These are phyloP conservation scores for Talaromyces adpressus DNA, from an alignment of 495 filamentous ascomycete species.

Conservation along the genomic window DNA sequence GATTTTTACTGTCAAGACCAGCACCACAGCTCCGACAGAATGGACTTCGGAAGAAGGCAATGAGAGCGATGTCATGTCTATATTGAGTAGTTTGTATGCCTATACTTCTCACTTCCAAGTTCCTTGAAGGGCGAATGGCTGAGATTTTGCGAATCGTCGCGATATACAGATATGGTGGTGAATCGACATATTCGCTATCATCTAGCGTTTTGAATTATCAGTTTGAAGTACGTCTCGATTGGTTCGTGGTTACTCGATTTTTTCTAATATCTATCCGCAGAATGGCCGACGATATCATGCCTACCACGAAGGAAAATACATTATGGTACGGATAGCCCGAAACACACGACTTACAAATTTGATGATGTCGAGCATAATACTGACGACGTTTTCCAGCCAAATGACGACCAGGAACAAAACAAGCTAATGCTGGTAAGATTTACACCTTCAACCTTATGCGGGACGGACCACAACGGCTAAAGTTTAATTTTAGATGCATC, in stretches of 20 bases:
- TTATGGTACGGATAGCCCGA: conserved; percentile 4
- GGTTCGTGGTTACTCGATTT: neutral
- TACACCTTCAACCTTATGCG: neutral
- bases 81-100: conserved; percentile 2
- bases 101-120: neutral
- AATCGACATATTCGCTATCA: conserved; percentile 8
- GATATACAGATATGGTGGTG: conserved; percentile 3
- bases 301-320: conserved; percentile 11
- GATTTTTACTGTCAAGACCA: conserved; percentile 1
- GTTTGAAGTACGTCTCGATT: conserved; percentile 4
- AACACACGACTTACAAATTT: neutral
- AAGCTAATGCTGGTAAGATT: conserved; percentile 7
- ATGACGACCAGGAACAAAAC: conserved; percentile 10
- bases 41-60: neutral
- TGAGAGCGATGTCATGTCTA: conserved; percentile 1
- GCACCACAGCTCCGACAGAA: conserved; percentile 8
- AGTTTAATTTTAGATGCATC: conserved; percentile 3
- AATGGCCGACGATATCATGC: conserved; percentile 11
- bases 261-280: neutral
- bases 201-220: conserved; percentile 10
- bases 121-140: neutral
- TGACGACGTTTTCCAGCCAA: neutral
- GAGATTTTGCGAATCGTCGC: neutral
- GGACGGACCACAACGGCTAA: neutral
- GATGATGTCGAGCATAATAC: neutral